Evolutionary conservation across 345 rosid species (phyloP).

Genomic region (Citrus reticulata): DNA sequence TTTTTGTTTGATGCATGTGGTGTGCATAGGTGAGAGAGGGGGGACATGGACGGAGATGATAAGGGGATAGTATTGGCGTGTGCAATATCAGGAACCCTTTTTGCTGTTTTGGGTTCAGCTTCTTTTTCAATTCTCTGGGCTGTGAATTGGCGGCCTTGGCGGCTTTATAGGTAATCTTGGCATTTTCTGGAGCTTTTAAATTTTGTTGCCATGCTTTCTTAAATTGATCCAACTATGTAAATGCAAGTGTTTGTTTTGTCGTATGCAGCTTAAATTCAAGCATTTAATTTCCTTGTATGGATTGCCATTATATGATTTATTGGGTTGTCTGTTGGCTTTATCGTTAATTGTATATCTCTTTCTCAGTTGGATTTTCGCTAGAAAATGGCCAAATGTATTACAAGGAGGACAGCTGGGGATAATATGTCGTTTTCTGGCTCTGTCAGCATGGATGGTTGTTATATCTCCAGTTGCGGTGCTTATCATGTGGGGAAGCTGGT

Average conservation of each 20-base stretch:
- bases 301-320: background rate
- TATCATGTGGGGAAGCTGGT: slow-evolving; percentile 87
- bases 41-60: slow-evolving; percentile 83
- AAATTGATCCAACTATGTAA: background rate
- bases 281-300: background rate
- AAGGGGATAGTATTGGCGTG: slow-evolving; percentile 64
- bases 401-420: slow-evolving; percentile 83
- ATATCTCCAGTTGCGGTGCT: slow-evolving; percentile 81
- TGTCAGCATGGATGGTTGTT: slow-evolving; percentile 74
- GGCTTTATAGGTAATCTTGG: slow-evolving; percentile 73
- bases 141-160: slow-evolving; percentile 99
- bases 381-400: slow-evolving; percentile 89
- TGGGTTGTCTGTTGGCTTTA: background rate
- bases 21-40: slow-evolving; percentile 45
- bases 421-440: slow-evolving; percentile 68
- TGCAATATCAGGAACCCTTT: slow-evolving; percentile 82
- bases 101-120: slow-evolving; percentile 62
- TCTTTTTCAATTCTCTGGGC: slow-evolving; percentile 89
- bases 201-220: background rate
- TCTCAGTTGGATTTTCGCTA: slow-evolving; percentile 96
- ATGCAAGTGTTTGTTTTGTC: background rate
- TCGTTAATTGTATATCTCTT: background rate
- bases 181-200: background rate
- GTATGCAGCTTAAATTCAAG: background rate
- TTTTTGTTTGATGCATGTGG: slow-evolving; percentile 25